These are phyloP conservation scores for Dioszegia crocea DNA, from an alignment of 768 basidiomycete genomes.

Conservation along the genomic window DNA sequence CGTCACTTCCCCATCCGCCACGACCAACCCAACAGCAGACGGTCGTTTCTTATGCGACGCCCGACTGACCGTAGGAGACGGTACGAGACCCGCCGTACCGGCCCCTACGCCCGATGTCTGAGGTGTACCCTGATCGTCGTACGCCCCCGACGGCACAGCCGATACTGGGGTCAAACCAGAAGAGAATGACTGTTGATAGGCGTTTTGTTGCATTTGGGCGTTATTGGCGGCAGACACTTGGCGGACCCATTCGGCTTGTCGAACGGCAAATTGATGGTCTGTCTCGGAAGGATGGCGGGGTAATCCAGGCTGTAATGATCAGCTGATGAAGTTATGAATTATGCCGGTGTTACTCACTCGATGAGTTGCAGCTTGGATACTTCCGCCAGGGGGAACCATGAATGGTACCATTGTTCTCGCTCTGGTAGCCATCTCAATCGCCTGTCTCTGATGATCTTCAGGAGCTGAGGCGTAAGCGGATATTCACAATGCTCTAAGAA, in stretches of 20 bases:
- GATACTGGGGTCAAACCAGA: background rate
- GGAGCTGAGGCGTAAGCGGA: constrained; percentile 12
- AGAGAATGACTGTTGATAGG: background rate
- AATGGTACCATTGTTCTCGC: constrained; percentile 2
- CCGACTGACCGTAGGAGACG: background rate
- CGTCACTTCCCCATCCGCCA: background rate
- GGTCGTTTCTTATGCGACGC: constrained; percentile 3
- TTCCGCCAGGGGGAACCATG: background rate
- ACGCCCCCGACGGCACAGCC: background rate
- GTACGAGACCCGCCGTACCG: background rate
- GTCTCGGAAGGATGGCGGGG: background rate
- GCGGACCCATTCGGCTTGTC: constrained; percentile 2
- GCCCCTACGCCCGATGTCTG: background rate
- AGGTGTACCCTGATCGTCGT: constrained; percentile 1
- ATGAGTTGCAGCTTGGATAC: background rate
- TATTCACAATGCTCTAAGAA: background rate
- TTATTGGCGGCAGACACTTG: background rate
- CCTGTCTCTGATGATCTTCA: constrained; percentile 20
- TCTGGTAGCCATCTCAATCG: constrained; percentile 11
- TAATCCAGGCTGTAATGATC: background rate
- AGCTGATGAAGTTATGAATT: background rate
- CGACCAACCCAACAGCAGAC: background rate
- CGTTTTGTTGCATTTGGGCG: background rate
- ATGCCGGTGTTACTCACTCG: too few species aligned
- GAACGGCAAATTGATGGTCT: background rate